Conservation (phyloP, 768 basidiomycete genomes). For the Sporobolomyces pararoseus region DNA sequence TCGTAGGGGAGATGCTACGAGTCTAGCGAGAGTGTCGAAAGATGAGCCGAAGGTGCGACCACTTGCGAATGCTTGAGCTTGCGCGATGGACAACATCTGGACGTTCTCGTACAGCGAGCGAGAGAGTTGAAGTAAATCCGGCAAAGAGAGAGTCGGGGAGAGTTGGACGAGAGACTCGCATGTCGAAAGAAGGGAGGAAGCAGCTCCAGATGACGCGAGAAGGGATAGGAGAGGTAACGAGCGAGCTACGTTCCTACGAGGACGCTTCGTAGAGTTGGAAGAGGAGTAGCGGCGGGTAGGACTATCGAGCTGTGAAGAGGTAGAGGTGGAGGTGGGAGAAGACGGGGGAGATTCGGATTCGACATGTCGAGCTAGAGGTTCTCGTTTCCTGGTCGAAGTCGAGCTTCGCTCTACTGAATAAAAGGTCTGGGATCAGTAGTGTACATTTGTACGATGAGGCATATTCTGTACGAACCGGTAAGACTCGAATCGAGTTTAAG, state of each 20-base stretch:
- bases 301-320: neutral
- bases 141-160: neutral
- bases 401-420: too few species aligned
- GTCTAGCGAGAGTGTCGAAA: slow-evolving; percentile 11
- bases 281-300: neutral
- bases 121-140: slow-evolving; percentile 9
- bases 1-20: neutral
- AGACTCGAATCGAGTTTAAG: too few species aligned
- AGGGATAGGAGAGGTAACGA: neutral
- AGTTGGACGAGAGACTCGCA: neutral
- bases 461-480: too few species aligned
- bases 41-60: slow-evolving; percentile 1
- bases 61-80: neutral
- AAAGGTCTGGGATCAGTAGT: too few species aligned
- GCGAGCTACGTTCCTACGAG: neutral
- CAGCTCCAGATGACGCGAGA: neutral
- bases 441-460: too few species aligned
- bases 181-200: neutral
- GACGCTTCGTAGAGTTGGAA: too few species aligned
- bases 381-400: neutral
- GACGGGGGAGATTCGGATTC: neutral
- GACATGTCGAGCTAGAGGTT: neutral
- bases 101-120: neutral
- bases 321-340: neutral
- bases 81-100: slow-evolving; percentile 11